These are phyloP conservation scores for Mitragyna speciosa DNA, from an alignment of 257 asterid genomes.

Conservation along the genomic window DNA sequence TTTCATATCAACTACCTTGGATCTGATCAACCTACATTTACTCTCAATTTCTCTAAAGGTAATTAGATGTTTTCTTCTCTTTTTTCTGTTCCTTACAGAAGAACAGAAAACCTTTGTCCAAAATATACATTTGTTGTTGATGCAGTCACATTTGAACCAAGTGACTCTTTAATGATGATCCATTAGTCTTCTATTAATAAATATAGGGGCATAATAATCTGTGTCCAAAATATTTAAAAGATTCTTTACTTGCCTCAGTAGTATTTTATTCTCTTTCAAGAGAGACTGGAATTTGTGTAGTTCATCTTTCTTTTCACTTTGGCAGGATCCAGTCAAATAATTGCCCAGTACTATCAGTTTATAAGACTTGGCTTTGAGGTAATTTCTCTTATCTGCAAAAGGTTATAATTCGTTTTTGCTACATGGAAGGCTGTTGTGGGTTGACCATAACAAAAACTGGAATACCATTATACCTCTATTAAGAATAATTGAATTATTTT, in stretches of 20 bases:
- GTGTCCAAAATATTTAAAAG: background rate
- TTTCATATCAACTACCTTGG: slow-evolving; percentile 81
- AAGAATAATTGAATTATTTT: background rate
- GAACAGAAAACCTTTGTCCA: background rate
- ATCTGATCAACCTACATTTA: slow-evolving; percentile 81
- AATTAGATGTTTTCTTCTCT: background rate
- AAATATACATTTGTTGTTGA: background rate
- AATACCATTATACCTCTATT: background rate
- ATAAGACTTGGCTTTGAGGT: slow-evolving; percentile 88
- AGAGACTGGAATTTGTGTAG: background rate
- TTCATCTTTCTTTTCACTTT: slow-evolving; percentile 9
- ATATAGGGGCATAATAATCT: background rate
- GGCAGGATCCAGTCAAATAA: slow-evolving; percentile 68
- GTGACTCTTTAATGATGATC: background rate
- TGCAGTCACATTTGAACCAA: background rate
- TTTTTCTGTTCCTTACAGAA: background rate
- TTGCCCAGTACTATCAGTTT: slow-evolving; percentile 79
- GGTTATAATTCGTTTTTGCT: background rate
- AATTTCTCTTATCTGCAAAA: background rate
- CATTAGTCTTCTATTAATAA: background rate
- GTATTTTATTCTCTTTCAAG: background rate
- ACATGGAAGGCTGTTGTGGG: background rate
- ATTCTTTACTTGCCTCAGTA: background rate
- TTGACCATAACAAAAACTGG: background rate
- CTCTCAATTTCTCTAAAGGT: slow-evolving; percentile 83